Evolutionary conservation across 2,329 filamentous ascomycete species (phyloP).

Genomic region (Dothideomycetes sp.): DNA sequence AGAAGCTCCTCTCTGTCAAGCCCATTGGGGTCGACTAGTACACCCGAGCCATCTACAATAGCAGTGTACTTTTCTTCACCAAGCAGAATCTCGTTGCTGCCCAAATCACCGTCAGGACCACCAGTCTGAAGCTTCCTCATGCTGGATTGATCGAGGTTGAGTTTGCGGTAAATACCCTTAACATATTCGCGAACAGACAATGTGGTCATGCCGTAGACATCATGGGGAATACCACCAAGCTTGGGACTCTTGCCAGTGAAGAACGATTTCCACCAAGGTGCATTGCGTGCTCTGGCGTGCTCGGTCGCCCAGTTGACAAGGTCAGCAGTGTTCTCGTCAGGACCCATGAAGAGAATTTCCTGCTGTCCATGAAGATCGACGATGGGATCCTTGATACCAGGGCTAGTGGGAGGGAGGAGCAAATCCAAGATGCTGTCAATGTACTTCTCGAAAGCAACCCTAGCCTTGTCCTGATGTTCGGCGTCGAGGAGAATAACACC

Average conservation of each 20-base stretch:
- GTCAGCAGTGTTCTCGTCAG: slow-evolving; percentile 96
- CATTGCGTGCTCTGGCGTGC: slow-evolving; percentile 76
- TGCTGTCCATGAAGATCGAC: slow-evolving; percentile 91
- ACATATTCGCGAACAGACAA: slow-evolving; percentile 94
- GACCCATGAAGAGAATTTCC: slow-evolving; percentile 97
- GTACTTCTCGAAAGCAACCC: slow-evolving; percentile 96
- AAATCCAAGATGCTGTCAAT: slow-evolving; percentile 98
- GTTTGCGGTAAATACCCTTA: slow-evolving; percentile 92
- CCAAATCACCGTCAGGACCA: slow-evolving; percentile 90
- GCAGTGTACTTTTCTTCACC: slow-evolving; percentile 92
- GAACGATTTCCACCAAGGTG: slow-evolving; percentile 99
- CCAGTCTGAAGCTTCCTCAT: slow-evolving; percentile 96
- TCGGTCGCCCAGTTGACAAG: slow-evolving; percentile 98
- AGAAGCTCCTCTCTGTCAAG: slow-evolving; percentile 75
- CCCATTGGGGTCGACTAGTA: slow-evolving; percentile 86
- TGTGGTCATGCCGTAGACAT: slow-evolving; percentile 95
- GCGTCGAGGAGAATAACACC: slow-evolving; percentile 92
- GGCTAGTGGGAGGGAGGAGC: slow-evolving; percentile 77
- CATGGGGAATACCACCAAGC: slow-evolving; percentile 92
- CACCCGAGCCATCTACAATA: slow-evolving; percentile 93
- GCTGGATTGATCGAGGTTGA: slow-evolving; percentile 73
- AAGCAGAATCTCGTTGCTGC: slow-evolving; percentile 94
- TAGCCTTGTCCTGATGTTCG: slow-evolving; percentile 85
- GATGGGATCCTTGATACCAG: slow-evolving; percentile 97
- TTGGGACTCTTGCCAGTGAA: slow-evolving; percentile 98